Conservation (phyloP, 1,139 yeast species). For the Yamadazyma jaroonii region DNA sequence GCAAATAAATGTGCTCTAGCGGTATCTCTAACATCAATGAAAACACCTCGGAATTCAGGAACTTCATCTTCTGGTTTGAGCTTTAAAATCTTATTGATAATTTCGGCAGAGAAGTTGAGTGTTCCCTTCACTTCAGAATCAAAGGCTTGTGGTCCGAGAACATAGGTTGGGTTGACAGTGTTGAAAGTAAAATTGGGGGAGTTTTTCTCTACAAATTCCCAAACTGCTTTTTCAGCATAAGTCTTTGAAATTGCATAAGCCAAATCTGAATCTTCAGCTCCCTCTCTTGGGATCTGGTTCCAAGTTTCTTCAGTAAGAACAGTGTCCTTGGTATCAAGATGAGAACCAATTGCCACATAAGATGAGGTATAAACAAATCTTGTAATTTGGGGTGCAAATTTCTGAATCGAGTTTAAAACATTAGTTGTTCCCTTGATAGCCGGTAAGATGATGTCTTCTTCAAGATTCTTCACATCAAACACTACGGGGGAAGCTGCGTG, state of each 20-base stretch:
- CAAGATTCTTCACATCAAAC: slow-evolving; percentile 25
- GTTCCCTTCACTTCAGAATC: slow-evolving; percentile 17
- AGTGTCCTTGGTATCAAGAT: slow-evolving; percentile 16
- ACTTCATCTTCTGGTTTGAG: slow-evolving; percentile 12
- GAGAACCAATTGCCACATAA: slow-evolving; percentile 18
- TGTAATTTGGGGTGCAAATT: slow-evolving; percentile 24
- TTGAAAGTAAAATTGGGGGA: slow-evolving; percentile 36
- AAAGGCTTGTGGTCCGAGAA: slow-evolving; percentile 40
- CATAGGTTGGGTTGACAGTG: slow-evolving; percentile 40
- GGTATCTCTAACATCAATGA: slow-evolving; percentile 32
- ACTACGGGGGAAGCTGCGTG: slow-evolving; percentile 40
- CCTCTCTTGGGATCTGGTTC: slow-evolving; percentile 15
- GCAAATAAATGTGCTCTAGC: slow-evolving; percentile 30
- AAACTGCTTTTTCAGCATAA: slow-evolving; percentile 47
- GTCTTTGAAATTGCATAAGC: slow-evolving; percentile 26
- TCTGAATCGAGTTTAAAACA: slow-evolving; percentile 25
- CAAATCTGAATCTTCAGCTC: slow-evolving; percentile 8
- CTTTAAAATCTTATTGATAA: slow-evolving; percentile 16
- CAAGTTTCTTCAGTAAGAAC: slow-evolving; percentile 17
- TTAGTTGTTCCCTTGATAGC: slow-evolving; percentile 33
- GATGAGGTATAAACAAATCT: slow-evolving; percentile 28
- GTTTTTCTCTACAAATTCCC: slow-evolving; percentile 36
- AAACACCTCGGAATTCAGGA: slow-evolving; percentile 19
- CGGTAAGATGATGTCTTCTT: slow-evolving; percentile 30
- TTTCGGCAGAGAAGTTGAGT: slow-evolving; percentile 19